Conservation (phyloP, 495 filamentous ascomycete genomes). For the Neurospora discreta region DNA sequence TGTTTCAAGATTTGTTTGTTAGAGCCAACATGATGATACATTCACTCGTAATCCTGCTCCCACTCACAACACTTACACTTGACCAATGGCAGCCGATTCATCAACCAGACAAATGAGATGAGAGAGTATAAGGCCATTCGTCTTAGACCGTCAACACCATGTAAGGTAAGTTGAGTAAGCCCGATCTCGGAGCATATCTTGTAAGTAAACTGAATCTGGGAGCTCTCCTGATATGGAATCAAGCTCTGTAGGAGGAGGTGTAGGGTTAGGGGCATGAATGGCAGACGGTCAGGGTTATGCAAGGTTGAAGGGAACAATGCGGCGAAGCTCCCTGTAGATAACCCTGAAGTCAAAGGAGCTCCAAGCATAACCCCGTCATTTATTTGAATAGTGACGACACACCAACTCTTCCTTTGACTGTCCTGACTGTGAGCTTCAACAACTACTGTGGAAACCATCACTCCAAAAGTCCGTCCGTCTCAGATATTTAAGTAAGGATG, state of each 20-base stretch:
- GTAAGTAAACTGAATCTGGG: not conserved
- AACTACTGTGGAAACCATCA: not conserved
- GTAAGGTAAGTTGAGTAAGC: too few relatives aligned
- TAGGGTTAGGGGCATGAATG: not conserved
- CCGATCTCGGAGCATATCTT: not conserved
- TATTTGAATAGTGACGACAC: not conserved
- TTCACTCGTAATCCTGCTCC: too few relatives aligned
- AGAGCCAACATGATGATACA: too few relatives aligned
- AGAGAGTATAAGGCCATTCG: too few relatives aligned
- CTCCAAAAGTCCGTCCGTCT: not conserved
- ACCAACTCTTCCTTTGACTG: not conserved
- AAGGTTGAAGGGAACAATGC: not conserved
- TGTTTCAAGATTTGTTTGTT: too few relatives aligned
- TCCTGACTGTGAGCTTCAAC: not conserved
- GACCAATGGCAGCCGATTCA: too few relatives aligned
- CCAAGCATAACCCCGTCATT: not conserved
- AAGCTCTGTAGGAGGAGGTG: not conserved
- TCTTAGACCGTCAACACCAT: too few relatives aligned
- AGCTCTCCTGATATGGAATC: not conserved
- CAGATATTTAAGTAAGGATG: not conserved
- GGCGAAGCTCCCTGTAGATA: not conserved
- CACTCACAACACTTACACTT: too few relatives aligned
- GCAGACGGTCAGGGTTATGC: not conserved
- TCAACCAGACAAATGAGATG: too few relatives aligned
- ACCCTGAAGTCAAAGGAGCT: not conserved